Percentiles rank a stretch among this genome's conserved stretches.
These are phyloP conservation scores for Pyrenophora tritici-repentis DNA, from an alignment of 2,329 filamentous ascomycete species.

Conservation along the genomic window DNA sequence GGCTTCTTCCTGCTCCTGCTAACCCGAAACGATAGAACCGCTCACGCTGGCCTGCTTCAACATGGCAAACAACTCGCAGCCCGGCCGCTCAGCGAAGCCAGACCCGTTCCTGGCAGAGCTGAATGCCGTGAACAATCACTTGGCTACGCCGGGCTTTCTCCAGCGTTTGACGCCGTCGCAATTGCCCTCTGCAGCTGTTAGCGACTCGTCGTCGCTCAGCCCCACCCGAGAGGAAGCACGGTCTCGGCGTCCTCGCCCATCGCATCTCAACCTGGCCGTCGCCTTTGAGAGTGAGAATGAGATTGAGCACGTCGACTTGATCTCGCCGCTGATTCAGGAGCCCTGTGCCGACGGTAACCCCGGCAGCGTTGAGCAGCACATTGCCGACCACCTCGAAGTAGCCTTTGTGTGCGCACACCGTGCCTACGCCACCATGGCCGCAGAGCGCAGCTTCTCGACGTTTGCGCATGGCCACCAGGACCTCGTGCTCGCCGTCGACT, in stretches of 20 bases:
- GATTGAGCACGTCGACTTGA: conserved; percentile 39
- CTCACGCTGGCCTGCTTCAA: conserved; percentile 33
- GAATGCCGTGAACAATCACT: conserved; percentile 39
- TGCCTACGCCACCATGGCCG: conserved; percentile 43
- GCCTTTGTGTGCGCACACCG: conserved; percentile 36
- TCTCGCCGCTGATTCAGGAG: conserved; percentile 42
- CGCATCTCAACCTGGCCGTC: conserved; percentile 40
- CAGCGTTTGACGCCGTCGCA: conserved; percentile 43
- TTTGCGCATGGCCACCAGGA: conserved; percentile 78
- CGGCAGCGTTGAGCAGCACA: conserved; percentile 30
- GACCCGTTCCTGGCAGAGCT: conserved; percentile 42
- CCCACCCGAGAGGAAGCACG: conserved; percentile 43
- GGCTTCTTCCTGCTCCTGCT: conserved; percentile 27
- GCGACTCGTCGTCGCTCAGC: conserved; percentile 45
- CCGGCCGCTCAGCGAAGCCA: conserved; percentile 24
- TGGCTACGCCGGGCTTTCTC: conserved; percentile 44
- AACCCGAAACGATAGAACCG: conserved; percentile 37
- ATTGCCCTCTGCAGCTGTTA: conserved; percentile 46
- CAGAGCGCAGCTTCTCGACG: conserved; percentile 55
- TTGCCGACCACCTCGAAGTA: conserved; percentile 34
- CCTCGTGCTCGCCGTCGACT: conserved; percentile 81
- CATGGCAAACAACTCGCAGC: conserved; percentile 33
- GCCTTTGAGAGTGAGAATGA: conserved; percentile 37
- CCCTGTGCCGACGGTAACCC: conserved; percentile 39
- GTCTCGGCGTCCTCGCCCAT: conserved; percentile 33